A percentile compares a stretch with the other conserved stretches of the same genome.
Conservation (phyloP, 805 yeast species). For the Metschnikowia vanudenii region DNA sequence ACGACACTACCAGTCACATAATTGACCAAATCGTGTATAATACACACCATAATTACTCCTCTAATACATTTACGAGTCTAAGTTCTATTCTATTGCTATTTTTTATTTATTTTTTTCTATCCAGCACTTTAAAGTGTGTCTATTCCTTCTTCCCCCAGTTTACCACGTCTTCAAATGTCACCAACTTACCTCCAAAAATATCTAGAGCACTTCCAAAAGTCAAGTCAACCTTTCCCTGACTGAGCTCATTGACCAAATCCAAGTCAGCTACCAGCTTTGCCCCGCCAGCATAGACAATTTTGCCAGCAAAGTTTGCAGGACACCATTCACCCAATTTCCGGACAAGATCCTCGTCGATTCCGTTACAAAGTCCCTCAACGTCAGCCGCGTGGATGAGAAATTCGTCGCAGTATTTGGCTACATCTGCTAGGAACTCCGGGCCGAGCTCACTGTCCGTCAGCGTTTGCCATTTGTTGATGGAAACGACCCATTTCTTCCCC, state of each 20-base stretch:
- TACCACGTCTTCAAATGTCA: constrained; percentile 72
- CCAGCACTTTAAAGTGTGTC: no score
- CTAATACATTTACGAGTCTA: no score
- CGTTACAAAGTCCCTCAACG: constrained; percentile 94
- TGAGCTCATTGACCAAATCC: constrained; percentile 59
- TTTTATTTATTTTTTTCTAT: no score
- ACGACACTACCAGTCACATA: no score
- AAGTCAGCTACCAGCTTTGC: constrained; percentile 76
- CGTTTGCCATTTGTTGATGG: constrained; percentile 97
- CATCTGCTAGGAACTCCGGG: constrained; percentile 48
- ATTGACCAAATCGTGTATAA: no score
- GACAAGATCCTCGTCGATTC: constrained; percentile 84
- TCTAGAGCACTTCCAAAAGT: constrained; percentile 93
- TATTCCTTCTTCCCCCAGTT: constrained; percentile 47
- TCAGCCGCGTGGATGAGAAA: constrained; percentile 97
- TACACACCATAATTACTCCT: no score
- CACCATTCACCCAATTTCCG: constrained; percentile 74
- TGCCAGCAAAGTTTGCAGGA: constrained; percentile 50
- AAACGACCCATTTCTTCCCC: constrained; percentile 73
- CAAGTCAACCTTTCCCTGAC: constrained; percentile 82
- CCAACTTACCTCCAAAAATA: constrained; percentile 87
- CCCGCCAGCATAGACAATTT: constrained; percentile 96
- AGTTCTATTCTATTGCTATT: no score
- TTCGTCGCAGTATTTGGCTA: constrained; percentile 74
- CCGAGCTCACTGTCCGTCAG: constrained; percentile 64